Evolutionary conservation across 2,329 filamentous ascomycete species (phyloP).

Genomic region (Curvularia sp.): DNA sequence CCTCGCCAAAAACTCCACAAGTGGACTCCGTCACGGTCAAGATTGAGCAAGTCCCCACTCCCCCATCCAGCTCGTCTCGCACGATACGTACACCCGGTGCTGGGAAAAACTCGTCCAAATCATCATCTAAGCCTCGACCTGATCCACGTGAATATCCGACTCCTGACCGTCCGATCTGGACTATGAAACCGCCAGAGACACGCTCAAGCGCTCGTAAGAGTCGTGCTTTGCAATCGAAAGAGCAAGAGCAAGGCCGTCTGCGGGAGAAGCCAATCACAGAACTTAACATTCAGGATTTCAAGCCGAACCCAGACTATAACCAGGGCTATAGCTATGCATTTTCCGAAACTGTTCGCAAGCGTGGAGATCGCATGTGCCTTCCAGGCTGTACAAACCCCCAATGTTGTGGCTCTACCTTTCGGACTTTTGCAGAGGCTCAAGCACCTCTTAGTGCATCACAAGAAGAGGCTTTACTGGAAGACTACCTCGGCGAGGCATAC

Average conservation of each 20-base stretch:
- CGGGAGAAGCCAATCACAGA: constrained; percentile 64
- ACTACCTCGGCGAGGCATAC: constrained; percentile 59
- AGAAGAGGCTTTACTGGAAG: constrained; percentile 57
- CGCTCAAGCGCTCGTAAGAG: constrained; percentile 19
- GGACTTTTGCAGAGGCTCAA: constrained; percentile 63
- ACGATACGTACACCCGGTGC: constrained; percentile 13
- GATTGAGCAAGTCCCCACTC: constrained; percentile 23
- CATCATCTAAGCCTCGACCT: constrained; percentile 9
- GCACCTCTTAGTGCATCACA: constrained; percentile 40
- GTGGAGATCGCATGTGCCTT: constrained; percentile 71
- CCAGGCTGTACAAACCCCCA: constrained; percentile 75
- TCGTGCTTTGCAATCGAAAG: constrained; percentile 10
- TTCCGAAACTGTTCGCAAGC: constrained; percentile 74
- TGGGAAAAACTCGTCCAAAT: constrained; percentile 3
- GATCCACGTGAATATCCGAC: constrained; percentile 16
- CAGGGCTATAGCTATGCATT: constrained; percentile 76
- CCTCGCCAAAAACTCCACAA: constrained; percentile 15
- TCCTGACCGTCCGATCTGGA: constrained; percentile 35
- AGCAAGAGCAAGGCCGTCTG: constrained; percentile 24
- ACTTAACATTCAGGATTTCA: constrained; percentile 76
- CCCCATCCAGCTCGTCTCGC: constrained; percentile 17
- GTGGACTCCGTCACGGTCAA: constrained; percentile 23
- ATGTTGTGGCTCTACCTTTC: constrained; percentile 78
- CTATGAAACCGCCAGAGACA: constrained; percentile 24
- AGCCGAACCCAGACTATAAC: constrained; percentile 76